phyloP scores from a whole-genome alignment of 495 filamentous ascomycete genomes.

The Penicillium steckii region DNA sequence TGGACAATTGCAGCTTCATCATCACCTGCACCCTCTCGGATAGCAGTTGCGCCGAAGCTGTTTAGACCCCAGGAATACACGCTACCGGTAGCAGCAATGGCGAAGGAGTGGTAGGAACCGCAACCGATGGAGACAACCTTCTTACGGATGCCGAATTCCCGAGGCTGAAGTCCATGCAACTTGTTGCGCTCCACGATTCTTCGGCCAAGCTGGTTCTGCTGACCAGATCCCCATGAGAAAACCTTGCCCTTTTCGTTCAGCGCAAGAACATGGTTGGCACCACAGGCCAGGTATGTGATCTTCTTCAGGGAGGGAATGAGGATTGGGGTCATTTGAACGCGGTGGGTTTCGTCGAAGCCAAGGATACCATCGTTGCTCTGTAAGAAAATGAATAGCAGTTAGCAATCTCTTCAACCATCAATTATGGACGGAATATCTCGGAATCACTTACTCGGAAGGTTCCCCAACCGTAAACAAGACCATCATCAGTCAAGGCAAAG shows the following conservation, averaged over 20 bases:
- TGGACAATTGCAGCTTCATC: conserved; percentile 56
- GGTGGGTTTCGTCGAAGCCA: conserved; percentile 46
- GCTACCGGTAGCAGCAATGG: conserved; percentile 66
- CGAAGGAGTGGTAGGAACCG: conserved; percentile 64
- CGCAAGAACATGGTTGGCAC: conserved; percentile 63
- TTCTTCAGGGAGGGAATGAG: conserved; percentile 53
- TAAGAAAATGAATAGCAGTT: conserved; percentile 6
- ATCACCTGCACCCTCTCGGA: conserved; percentile 66
- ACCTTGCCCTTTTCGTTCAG: conserved; percentile 55
- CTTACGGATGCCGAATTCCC: conserved; percentile 65
- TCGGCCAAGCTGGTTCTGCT: conserved; percentile 65
- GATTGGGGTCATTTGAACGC: conserved; percentile 48
- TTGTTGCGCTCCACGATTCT: conserved; percentile 56
- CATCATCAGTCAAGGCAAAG: conserved; percentile 66
- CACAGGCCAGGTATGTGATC: conserved; percentile 54
- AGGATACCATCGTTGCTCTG: conserved; percentile 59
- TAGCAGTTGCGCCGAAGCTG: conserved; percentile 78
- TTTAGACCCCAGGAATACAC: conserved; percentile 88
- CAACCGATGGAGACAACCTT: conserved; percentile 53
- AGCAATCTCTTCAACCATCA: too few relatives aligned
- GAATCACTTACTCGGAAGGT: conserved; percentile 61
- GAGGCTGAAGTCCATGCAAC: conserved; percentile 61
- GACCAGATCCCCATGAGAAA: conserved; percentile 62
- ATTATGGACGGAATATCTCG: too few relatives aligned
- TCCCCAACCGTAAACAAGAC: conserved; percentile 69